Base-by-base conservation (phyloP, 192 early-diverging fungal species). In the Rhizophagus clarus region DNA sequence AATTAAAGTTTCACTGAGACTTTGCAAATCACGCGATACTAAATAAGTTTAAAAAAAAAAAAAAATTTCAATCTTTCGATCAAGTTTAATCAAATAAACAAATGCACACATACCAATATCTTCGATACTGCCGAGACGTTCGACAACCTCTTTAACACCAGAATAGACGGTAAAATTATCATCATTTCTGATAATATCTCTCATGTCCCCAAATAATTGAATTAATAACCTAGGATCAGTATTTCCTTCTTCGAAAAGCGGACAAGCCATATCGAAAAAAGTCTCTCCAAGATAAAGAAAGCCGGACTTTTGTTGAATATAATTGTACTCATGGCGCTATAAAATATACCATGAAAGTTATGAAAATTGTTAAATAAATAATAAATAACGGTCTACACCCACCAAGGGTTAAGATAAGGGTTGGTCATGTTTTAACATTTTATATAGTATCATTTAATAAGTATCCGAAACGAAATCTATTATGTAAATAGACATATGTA, bases 271-370 rank as follows among this genome's bases (percentile, higher is more conserved):
- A 29, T 95, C 90, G 80, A 95, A 95, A 0, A 89, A 63, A 2
- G 92, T 91, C 37, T 88, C 88, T 20, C 84, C 83, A 24, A 95
- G 84, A 60, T 88, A 88, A 7, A 92, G 79, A 11, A 93, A 70
- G 34, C 90, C 94, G 2, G 91, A 90, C 60, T 90, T 90, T 74
- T 91, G 88, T 80, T 90, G 90, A 12, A 93, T 87, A 80, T 89
- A 90, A 68, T 88, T 84, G 29, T 88, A 76, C 56, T 91, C 89
- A 9, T 75, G 76, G 34, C 84, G 86, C 76, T 79, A 74, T 61
- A 29, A 47, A 29, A 22, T 28, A 61, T 60, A 4, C 14, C 15
- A 74, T 60, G 17, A 56, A 73, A 34, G 22, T 29, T 37, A 34
- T 72, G 5, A 37, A n/a, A n/a, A 17, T 47, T 12, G n/a, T 71